phyloP scores from a whole-genome alignment of 2,329 filamentous ascomycete genomes.

The Pochonia chlamydosporia region DNA sequence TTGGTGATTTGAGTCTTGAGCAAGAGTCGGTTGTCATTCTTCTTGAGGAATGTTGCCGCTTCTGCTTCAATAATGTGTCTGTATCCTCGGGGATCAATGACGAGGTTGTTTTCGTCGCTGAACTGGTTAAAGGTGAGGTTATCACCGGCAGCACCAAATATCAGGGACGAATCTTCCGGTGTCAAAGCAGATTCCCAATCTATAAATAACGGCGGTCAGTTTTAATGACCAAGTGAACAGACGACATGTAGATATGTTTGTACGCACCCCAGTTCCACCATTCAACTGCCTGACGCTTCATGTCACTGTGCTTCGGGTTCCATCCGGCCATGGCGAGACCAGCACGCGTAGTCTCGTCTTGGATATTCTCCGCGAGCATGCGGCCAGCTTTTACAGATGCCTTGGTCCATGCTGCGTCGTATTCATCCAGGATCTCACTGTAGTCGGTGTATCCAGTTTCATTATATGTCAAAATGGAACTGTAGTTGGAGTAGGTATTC shows the following conservation, averaged over 20 bases:
- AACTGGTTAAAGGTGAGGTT: constrained; percentile 60
- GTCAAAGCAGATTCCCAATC: constrained; percentile 53
- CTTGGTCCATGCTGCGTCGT: constrained; percentile 36
- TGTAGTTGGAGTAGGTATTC: constrained; percentile 54
- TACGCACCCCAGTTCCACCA: constrained; percentile 42
- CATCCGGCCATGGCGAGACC: constrained; percentile 56
- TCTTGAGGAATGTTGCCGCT: constrained; percentile 49
- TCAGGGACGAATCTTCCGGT: constrained; percentile 49
- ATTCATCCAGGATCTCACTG: constrained; percentile 41
- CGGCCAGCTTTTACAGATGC: constrained; percentile 49
- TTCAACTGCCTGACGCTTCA: constrained; percentile 53
- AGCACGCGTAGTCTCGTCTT: constrained; percentile 55
- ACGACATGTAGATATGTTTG: neutral
- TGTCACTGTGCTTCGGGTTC: constrained; percentile 49
- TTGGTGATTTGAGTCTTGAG: constrained; percentile 52
- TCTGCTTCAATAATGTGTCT: constrained; percentile 51
- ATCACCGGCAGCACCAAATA: constrained; percentile 49
- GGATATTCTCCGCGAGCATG: constrained; percentile 52
- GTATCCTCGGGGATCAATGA: constrained; percentile 56
- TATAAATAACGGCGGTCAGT: constrained; percentile 3
- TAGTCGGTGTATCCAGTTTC: constrained; percentile 50
- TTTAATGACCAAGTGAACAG: neutral
- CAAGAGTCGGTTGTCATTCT: constrained; percentile 49
- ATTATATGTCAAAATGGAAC: constrained; percentile 54
- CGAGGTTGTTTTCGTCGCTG: constrained; percentile 55